Base-by-base conservation (phyloP, 2,329 filamentous ascomycete genomes). In the Kalaharituber pfeilii region DNA sequence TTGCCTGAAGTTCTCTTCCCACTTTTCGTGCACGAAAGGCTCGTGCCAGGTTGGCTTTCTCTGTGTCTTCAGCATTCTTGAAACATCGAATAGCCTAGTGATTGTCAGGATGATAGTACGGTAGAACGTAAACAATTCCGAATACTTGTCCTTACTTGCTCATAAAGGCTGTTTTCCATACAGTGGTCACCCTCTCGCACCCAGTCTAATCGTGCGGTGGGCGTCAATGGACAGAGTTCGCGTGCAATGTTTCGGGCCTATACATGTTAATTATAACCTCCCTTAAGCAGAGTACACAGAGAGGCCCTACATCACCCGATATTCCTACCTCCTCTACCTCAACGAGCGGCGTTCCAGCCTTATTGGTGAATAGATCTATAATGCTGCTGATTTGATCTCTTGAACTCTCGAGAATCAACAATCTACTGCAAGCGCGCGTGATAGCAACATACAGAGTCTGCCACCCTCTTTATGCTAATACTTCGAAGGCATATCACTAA, bases 401-500 rank as follows among this genome's bases (percentile, higher is more conserved):
- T n/a, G n/a, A n/a, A 30, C 53, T 59, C 42, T 60, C 59, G 27
- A 60, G 33, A 42, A 60, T 58, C 53, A 55, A 60, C 9, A 60
- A 26, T 29, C 55, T 51, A 27, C 15, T 62, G 8, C 65, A 59
- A 0, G 65, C 60, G 51, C 66, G 60, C 3, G 66, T 67, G 1
- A 65, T 54, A 6, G 62, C 65, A 18, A 67, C 64, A 53, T 67
- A 67, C 1, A 67, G 52, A 50, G 64, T 56, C 62, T 51, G 1
- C 56, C 56, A 1, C 52, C 56, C 52, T 65, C 56, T 22, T 60
- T 62, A n/a, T 56, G 55, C 13, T 58, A 50, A 52, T 65, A 59
- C 49, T 64, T 63, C 0, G 54, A 39, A 9, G 47, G 44, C 18
- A 39, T n/a, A n/a, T n/a, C n/a, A n/a, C n/a, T n/a, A n/a, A n/a